These are phyloP conservation scores for Peronospora belbahrii DNA, from an alignment of 352 stramenopile species.

Conservation along the genomic window DNA sequence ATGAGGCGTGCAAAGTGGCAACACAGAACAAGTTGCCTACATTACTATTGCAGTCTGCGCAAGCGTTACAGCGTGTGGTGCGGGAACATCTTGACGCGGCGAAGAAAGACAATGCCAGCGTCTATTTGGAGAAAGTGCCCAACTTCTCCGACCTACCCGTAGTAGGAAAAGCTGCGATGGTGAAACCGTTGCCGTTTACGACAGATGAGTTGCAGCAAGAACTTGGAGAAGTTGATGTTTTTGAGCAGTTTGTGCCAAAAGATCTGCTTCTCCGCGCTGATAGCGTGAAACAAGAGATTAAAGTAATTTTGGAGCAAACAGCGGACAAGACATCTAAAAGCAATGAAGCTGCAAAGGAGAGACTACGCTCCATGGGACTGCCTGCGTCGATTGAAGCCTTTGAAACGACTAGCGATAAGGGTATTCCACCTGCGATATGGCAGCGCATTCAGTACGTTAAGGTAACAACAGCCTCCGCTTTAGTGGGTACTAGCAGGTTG, in stretches of 20 bases:
- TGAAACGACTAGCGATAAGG: conserved; percentile 52
- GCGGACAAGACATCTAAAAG: conserved; percentile 35
- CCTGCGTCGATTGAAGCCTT: conserved; percentile 76
- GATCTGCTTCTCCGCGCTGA: conserved; percentile 40
- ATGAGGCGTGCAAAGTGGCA: conserved; percentile 48
- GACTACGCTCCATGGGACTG: conserved; percentile 49
- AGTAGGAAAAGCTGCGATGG: conserved; percentile 63
- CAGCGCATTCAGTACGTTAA: conserved; percentile 49
- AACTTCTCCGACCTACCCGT: conserved; percentile 39
- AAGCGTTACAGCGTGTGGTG: conserved; percentile 47
- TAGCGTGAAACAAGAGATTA: conserved; percentile 41
- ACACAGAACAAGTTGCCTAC: conserved; percentile 54
- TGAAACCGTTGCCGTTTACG: conserved; percentile 42
- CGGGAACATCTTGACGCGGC: conserved; percentile 48
- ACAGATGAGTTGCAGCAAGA: conserved; percentile 49
- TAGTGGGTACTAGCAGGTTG: conserved; percentile 12
- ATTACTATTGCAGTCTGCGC: conserved; percentile 45
- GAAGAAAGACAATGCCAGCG: conserved; percentile 73
- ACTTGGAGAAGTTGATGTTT: conserved; percentile 50
- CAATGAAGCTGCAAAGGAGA: conserved; percentile 45
- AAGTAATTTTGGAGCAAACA: conserved; percentile 33
- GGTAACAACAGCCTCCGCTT: conserved; percentile 12
- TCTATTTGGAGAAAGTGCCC: conserved; percentile 76
- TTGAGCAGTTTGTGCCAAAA: conserved; percentile 60
- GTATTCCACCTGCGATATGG: conserved; percentile 49